phyloP scores from a whole-genome alignment of 805 yeast species.

The Candida mattraensis region DNA sequence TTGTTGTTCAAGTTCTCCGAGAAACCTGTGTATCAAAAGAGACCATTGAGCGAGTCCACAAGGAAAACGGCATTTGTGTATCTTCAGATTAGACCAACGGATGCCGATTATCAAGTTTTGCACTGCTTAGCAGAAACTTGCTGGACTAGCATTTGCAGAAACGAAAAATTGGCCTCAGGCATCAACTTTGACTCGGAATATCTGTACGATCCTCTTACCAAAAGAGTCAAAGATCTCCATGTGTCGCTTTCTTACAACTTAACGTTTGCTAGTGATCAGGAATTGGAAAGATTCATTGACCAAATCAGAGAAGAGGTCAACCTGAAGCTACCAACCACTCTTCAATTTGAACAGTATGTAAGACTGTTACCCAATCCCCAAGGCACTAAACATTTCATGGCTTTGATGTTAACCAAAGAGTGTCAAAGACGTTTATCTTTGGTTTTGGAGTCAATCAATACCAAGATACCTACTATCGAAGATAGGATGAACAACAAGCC shows the following conservation, averaged over 20 bases:
- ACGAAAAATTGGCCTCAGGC: background rate
- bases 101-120: constrained; percentile 5
- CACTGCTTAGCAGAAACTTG: background rate
- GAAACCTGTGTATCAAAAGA: constrained; percentile 6
- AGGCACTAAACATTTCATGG: constrained; percentile 15
- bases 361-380: constrained; percentile 19
- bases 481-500: constrained; percentile 5
- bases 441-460: constrained; percentile 14
- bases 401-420: constrained; percentile 12
- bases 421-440: background rate
- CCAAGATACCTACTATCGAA: constrained; percentile 6
- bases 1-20: constrained; percentile 12
- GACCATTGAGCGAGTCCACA: background rate
- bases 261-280: constrained; percentile 6
- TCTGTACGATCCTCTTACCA: constrained; percentile 15
- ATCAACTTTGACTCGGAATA: constrained; percentile 7
- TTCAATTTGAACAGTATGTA: constrained; percentile 7
- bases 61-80: constrained; percentile 12
- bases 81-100: constrained; percentile 4
- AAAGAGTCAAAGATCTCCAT: constrained; percentile 16
- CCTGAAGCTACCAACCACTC: constrained; percentile 6
- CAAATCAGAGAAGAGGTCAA: background rate
- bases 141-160: constrained; percentile 7
- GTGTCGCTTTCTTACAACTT: constrained; percentile 24
- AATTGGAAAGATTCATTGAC: constrained; percentile 2